Evolutionary conservation across 805 yeast genomes (phyloP).

Genomic region (Kurtzmaniella cleridarum): DNA sequence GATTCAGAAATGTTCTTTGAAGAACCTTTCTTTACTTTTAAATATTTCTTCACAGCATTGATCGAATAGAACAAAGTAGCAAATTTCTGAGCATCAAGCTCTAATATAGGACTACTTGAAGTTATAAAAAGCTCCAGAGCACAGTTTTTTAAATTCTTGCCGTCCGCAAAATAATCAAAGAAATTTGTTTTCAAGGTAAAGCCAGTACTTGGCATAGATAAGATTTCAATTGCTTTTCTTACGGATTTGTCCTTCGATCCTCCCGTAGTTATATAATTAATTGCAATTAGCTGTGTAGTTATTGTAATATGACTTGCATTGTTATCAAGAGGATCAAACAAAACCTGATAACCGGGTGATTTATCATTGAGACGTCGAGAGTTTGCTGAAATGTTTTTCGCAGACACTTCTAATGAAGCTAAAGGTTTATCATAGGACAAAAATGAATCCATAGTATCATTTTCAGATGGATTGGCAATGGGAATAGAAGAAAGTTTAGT

Average conservation of each 20-base stretch:
- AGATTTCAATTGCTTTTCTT: slow-evolving; percentile 20
- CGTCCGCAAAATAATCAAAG: slow-evolving; percentile 25
- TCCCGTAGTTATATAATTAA: slow-evolving; percentile 14
- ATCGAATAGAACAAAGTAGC: slow-evolving; percentile 29
- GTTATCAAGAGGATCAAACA: slow-evolving; percentile 26
- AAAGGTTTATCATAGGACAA: slow-evolving; percentile 12
- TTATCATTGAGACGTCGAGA: slow-evolving; percentile 14
- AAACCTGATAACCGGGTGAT: slow-evolving; percentile 36
- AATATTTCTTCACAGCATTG: slow-evolving; percentile 23
- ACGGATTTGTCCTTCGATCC: neutral
- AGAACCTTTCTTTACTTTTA: slow-evolving; percentile 10
- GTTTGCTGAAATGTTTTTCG: slow-evolving; percentile 22
- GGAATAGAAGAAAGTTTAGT: slow-evolving; percentile 23
- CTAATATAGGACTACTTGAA: slow-evolving; percentile 34
- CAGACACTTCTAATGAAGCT: slow-evolving; percentile 17
- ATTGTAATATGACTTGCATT: slow-evolving; percentile 28
- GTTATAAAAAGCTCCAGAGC: slow-evolving; percentile 33
- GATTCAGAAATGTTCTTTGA: neutral
- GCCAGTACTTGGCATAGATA: slow-evolving; percentile 30
- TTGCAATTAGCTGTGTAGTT: slow-evolving; percentile 27
- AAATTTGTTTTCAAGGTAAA: slow-evolving; percentile 32
- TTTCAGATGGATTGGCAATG: slow-evolving; percentile 19
- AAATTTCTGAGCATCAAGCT: slow-evolving; percentile 27
- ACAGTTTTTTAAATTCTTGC: slow-evolving; percentile 32
- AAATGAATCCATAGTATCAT: slow-evolving; percentile 16